A percentile compares a stretch with the other conserved stretches of the same genome.
Conservation (phyloP, 2,329 filamentous ascomycete species). For the Acephala macrosclerotiorum region DNA sequence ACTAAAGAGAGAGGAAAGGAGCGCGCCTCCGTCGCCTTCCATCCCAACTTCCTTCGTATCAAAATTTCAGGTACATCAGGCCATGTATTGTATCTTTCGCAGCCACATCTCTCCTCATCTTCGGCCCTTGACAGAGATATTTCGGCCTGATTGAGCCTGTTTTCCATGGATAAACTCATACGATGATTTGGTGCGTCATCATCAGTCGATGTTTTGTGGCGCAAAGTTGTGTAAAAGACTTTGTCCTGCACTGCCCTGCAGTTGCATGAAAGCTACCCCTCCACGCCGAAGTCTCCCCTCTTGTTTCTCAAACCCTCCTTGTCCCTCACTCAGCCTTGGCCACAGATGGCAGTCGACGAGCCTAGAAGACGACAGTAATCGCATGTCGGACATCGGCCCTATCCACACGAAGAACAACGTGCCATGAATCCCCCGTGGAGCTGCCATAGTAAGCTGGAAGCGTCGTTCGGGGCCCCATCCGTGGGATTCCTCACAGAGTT, state of each 20-base stretch:
- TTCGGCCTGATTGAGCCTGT: neutral
- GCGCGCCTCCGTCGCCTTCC: neutral
- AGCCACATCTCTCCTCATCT: neutral
- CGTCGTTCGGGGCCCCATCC: conserved; percentile 6
- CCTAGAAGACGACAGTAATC: neutral
- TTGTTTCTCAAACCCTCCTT: conserved; percentile 1
- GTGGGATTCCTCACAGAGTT: neutral
- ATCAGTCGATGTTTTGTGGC: conserved; percentile 15
- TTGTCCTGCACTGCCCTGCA: conserved; percentile 2
- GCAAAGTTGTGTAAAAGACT: neutral
- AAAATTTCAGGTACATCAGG: conserved; percentile 1
- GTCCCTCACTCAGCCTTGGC: conserved; percentile 3
- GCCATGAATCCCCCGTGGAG: neutral
- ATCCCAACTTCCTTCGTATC: neutral
- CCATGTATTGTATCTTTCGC: neutral
- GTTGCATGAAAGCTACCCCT: neutral
- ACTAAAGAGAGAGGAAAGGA: neutral
- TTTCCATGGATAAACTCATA: conserved; percentile 15
- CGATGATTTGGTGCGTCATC: conserved; percentile 23
- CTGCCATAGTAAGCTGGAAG: conserved; percentile 6
- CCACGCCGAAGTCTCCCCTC: neutral
- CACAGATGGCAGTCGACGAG: neutral
- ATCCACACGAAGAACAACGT: conserved; percentile 17
- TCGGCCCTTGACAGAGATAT: conserved; percentile 2
- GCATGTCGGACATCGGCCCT: conserved; percentile 16